Evolutionary conservation across 805 yeast genomes (phyloP), one percentile per base, ranked within the genome.

Genomic region (Jamesozyma piceae): DNA sequence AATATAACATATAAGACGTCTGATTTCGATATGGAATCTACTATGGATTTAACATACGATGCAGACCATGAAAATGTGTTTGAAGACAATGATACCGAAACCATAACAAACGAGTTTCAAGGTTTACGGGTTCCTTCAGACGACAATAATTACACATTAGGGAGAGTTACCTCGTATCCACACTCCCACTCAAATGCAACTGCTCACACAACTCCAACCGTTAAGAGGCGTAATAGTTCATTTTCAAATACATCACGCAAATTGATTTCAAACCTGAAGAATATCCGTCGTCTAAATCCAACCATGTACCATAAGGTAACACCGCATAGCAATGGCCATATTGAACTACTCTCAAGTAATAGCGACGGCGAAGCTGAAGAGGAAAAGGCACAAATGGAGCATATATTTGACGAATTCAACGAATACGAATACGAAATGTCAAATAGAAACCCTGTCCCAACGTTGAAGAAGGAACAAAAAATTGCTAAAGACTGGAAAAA

Each of bases 401-500:
- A 41, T 35, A 26, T 24, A 15, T 39, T 17, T 24, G 28, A 41
- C 15, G 29, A n/a, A 17, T 47, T 43, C 31, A 45, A 41, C 26
- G 32, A 39, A n/a, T 43, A 39, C 30, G 33, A 39, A n/a, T 37
- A 39, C 5, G 40, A 39, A 30, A 30, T 19, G 14, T 18, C 39
- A 27, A 27, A 37, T 11, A 40, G 39, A 38, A 17, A 27, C 20
- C 33, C 15, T 14, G 24, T 30, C 10, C 11, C 14, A 34, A 35
- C n/a, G 22, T 3, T 17, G 4, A 46, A 38, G 34, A 35, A 40
- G 30, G 42, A 27, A 17, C 43, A 37, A 24, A 26, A 6, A 49
- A 32, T 53, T 44, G 43, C 28, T 4, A 35, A 41, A 13, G 49
- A 51, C 35, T 43, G 50, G 49, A 49, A 46, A 10, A 49, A 53